These are phyloP conservation scores for Eucalyptus sp. DNA, from an alignment of 345 rosid genomes.

Conservation along the genomic window DNA sequence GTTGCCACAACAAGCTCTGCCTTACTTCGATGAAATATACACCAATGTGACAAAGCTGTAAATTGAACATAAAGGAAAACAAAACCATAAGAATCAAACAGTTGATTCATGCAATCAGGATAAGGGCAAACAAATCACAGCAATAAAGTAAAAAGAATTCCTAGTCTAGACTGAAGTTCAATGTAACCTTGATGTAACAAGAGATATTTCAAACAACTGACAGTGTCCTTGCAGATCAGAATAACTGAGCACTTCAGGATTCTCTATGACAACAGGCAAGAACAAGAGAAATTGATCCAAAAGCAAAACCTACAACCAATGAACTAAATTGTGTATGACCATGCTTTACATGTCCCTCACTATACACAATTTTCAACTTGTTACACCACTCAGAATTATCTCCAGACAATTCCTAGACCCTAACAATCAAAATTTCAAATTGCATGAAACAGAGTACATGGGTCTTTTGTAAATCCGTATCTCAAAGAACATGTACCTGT, in stretches of 20 bases:
- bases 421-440: background rate
- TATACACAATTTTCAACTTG: fast-evolving
- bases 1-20: constrained; percentile 76
- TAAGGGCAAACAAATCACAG: fast-evolving
- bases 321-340: fast-evolving
- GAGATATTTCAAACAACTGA: background rate
- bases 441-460: fast-evolving
- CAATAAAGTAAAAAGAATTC: fast-evolving
- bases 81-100: background rate
- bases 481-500: fast-evolving
- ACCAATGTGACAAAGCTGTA: constrained; percentile 88
- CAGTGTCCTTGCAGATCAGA: fast-evolving
- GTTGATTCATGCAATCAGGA: fast-evolving
- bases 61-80: constrained; percentile 17
- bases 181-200: background rate
- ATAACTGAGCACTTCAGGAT: fast-evolving
- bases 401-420: background rate
- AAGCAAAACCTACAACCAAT: background rate
- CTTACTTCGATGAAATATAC: constrained; percentile 85
- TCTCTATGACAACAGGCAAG: fast-evolving
- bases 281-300: background rate
- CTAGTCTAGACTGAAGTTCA: background rate
- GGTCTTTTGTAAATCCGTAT: fast-evolving
- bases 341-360: background rate
- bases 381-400: background rate